A percentile compares a stretch with the other conserved stretches of the same genome.
These are phyloP conservation scores for Murraya koenigii DNA, from an alignment of 345 rosid genomes.

Conservation along the genomic window DNA sequence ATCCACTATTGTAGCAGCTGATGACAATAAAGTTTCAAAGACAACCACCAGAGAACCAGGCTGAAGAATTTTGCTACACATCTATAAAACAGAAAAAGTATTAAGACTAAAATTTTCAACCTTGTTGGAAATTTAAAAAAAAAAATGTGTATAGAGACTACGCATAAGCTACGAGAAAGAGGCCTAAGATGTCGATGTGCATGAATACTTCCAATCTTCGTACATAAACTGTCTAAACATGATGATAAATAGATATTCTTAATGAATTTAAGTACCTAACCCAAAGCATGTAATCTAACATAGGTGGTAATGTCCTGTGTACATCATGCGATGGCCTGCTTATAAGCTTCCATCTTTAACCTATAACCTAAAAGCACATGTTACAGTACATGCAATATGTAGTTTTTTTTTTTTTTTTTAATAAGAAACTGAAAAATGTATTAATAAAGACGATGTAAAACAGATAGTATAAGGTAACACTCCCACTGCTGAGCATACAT, in stretches of 20 bases:
- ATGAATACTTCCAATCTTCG: neutral
- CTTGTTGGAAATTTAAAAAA: neutral
- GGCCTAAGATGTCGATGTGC: neutral
- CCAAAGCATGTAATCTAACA: neutral
- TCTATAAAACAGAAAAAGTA: conserved; percentile 32
- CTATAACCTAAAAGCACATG: neutral
- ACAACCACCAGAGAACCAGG: conserved; percentile 83
- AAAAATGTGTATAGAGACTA: neutral
- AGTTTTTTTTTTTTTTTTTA: too few relatives aligned
- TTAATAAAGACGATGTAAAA: too few relatives aligned
- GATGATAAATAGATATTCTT: neutral
- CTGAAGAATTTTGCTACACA: conserved; percentile 96
- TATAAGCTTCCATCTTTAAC: neutral
- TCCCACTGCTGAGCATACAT: neutral
- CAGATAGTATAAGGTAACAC: neutral
- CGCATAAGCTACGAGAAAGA: neutral
- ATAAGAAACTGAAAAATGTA: too few relatives aligned
- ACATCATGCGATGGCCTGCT: neutral
- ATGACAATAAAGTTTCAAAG: conserved; percentile 83
- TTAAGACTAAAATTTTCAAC: neutral
- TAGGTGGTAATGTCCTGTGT: neutral
- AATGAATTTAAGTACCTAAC: neutral
- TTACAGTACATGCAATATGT: neutral
- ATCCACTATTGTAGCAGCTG: conserved; percentile 94
- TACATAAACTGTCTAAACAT: neutral